Base-by-base conservation (phyloP, 495 filamentous ascomycete genomes). In the Aspergillus leporis region DNA sequence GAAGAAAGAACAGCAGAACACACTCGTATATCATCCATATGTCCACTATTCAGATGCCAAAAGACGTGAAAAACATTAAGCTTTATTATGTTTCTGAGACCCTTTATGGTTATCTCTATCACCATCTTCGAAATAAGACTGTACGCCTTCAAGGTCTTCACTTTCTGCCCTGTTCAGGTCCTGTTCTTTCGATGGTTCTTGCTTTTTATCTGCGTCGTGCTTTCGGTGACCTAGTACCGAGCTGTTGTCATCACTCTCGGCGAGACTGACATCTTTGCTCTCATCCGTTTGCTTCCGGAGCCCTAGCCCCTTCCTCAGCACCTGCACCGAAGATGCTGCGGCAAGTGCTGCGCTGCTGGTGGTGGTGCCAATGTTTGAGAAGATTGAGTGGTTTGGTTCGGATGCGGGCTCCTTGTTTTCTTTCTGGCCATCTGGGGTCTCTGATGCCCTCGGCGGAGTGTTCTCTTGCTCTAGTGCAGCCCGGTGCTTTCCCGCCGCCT, bases 181-280 rank as follows among this genome's bases (percentile, higher is more conserved):
- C 41, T 41, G 13, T 19, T 19, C 36, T 49, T 55, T 14, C n/a
- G 43, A 23, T 5, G 53, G 18, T 1, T 46, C 54, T 30, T 32
- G 21, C 3, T 32, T 23, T 19, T 56, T 36, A 16, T 36, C 18
- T 16, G 6, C 13, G 10, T 43, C 16, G 43, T 30, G 23, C 21
- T 41, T 53, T 3, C 51, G 34, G 32, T 40, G 51, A 13, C 54
- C 54, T 30, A 56, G 18, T 5, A 49, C 54, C 4, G 54, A 31
- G 6, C 21, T 28, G 43, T 65, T 78, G 64, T 84, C 84, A 62
- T 81, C 70, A 59, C 82, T 88, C 46, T 78, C 85, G 4, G 89
- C 88, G 61, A 86, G 81, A 66, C 88, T 90, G 7, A 91, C 76
- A 54, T 85, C 77, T 5, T 74, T 80, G 58, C 84, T 91, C 7